Conservation (phyloP, 305 asterid genomes). For the Solanum hybrid region DNA sequence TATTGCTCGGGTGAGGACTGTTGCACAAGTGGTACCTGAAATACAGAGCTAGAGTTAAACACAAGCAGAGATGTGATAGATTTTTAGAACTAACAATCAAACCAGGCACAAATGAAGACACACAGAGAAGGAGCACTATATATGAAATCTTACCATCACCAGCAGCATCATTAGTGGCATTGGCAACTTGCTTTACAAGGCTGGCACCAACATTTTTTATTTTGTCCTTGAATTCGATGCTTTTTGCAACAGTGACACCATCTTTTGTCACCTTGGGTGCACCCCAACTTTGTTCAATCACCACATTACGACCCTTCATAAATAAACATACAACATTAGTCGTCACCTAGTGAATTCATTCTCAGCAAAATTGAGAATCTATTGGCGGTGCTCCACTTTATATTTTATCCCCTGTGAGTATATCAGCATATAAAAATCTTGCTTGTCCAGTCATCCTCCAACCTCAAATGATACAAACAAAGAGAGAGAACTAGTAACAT, state of each 20-base stretch:
- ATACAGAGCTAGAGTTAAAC: not conserved
- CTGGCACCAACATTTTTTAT: constrained; percentile 57
- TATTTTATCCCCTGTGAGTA: not conserved
- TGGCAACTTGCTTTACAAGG: constrained; percentile 66
- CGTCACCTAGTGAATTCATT: not conserved
- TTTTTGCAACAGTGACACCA: constrained; percentile 61
- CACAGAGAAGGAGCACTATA: not conserved
- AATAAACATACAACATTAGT: not conserved
- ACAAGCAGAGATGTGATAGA: not conserved
- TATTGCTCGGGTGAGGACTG: constrained; percentile 62
- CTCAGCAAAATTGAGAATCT: not conserved
- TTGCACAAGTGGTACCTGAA: constrained; percentile 67
- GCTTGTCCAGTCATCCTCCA: not conserved
- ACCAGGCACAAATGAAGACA: not conserved
- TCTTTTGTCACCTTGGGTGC: constrained; percentile 69
- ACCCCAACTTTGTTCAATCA: constrained; percentile 68
- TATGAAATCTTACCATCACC: constrained; percentile 48
- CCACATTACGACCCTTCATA: constrained; percentile 51
- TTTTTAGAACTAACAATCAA: not conserved
- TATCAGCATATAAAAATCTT: not conserved
- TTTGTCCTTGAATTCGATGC: constrained; percentile 48
- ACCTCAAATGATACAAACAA: not conserved
- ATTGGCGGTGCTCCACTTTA: not conserved
- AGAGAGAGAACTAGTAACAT: not conserved
- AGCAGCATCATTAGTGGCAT: constrained; percentile 63